These are phyloP conservation scores for Coniosporium apollinis DNA, from an alignment of 495 filamentous ascomycete species.

Conservation along the genomic window DNA sequence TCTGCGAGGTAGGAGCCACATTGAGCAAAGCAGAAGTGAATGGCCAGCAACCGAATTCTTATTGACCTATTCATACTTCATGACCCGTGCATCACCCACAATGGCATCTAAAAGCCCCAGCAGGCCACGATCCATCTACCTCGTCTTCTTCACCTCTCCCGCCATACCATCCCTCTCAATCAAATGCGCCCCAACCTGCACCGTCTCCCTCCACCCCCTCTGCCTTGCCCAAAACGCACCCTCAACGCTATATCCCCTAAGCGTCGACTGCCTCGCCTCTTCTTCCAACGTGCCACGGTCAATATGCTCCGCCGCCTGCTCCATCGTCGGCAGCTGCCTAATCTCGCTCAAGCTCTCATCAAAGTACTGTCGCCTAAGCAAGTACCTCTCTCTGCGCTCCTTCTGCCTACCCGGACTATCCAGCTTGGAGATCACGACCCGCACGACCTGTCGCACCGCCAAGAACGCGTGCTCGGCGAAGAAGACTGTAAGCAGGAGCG, in stretches of 20 bases:
- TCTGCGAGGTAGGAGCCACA: too few species aligned
- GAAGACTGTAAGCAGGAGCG: slow-evolving; percentile 66
- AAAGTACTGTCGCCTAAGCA: slow-evolving; percentile 54
- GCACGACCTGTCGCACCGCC: slow-evolving; percentile 49
- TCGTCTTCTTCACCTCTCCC: slow-evolving; percentile 38
- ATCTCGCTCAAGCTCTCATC: slow-evolving; percentile 39
- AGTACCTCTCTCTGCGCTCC: slow-evolving; percentile 57
- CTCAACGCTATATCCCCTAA: slow-evolving; percentile 35
- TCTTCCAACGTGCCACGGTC: slow-evolving; percentile 8
- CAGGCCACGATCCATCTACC: too few species aligned
- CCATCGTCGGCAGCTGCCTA: slow-evolving; percentile 12
- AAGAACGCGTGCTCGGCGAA: slow-evolving; percentile 81
- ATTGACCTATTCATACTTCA: too few species aligned
- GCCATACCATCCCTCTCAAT: slow-evolving; percentile 33
- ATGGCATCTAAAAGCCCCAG: too few species aligned
- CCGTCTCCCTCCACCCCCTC: slow-evolving; percentile 42
- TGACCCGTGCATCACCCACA: too few species aligned
- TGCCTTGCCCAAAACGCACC: slow-evolving; percentile 56
- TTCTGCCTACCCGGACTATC: slow-evolving; percentile 72
- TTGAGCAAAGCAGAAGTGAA: too few species aligned
- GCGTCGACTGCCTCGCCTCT: slow-evolving; percentile 46
- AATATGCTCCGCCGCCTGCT: slow-evolving; percentile 24
- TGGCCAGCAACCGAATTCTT: too few species aligned
- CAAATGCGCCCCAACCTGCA: slow-evolving; percentile 36
- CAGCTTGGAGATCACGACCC: slow-evolving; percentile 54